These are phyloP conservation scores for Rhododendron molle DNA, from an alignment of 148 eudicot genomes.

Conservation along the genomic window DNA sequence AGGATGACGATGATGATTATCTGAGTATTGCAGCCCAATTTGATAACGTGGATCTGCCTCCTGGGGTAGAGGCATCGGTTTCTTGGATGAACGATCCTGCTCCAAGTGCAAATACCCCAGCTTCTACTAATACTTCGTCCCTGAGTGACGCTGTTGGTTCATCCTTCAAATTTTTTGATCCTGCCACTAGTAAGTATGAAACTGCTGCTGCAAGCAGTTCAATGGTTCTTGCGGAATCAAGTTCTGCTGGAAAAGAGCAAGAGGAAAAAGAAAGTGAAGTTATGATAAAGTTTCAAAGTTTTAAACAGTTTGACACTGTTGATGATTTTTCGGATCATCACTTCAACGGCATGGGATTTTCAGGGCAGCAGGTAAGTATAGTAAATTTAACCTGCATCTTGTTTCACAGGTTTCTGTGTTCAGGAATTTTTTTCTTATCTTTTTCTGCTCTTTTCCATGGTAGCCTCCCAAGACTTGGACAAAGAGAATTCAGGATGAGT, in stretches of 20 bases:
- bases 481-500: slow-evolving; percentile 79
- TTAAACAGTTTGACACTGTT: slow-evolving; percentile 68
- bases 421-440: neutral
- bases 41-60: slow-evolving; percentile 80
- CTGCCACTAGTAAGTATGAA: neutral
- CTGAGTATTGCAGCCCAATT: slow-evolving; percentile 69
- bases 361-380: slow-evolving; percentile 43
- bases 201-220: slow-evolving; percentile 38
- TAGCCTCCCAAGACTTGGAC: slow-evolving; percentile 64
- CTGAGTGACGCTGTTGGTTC: slow-evolving; percentile 6
- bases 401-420: neutral
- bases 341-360: slow-evolving; percentile 20
- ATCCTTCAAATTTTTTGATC: neutral
- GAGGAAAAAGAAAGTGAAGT: slow-evolving; percentile 43
- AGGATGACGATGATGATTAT: slow-evolving; percentile 46
- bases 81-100: slow-evolving; percentile 52
- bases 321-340: slow-evolving; percentile 68
- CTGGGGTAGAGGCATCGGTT: slow-evolving; percentile 82
- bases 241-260: slow-evolving; percentile 32
- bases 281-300: slow-evolving; percentile 45
- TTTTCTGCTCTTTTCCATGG: slow-evolving; percentile 9
- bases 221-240: slow-evolving; percentile 25
- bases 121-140: slow-evolving; percentile 18
- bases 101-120: slow-evolving; percentile 23
- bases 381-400: neutral